Conservation (phyloP, 2,329 filamentous ascomycete genomes). For the Corniculantispora saksenae region DNA sequence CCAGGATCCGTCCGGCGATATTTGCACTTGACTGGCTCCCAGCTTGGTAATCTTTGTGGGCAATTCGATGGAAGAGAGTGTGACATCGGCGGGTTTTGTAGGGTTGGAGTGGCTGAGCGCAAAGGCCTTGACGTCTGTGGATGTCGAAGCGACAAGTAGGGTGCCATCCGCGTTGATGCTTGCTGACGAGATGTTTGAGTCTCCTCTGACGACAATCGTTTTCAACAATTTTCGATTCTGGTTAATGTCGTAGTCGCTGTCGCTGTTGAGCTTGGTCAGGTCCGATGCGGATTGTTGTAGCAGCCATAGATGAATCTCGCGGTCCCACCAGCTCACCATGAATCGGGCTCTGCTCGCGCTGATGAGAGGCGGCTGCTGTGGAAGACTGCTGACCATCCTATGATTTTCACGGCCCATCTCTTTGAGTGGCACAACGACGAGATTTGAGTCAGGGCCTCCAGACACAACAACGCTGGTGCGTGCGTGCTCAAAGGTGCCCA, state of each 20-base stretch:
- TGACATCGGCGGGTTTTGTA: conserved; percentile 59
- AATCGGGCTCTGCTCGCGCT: conserved; percentile 74
- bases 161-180: conserved; percentile 70
- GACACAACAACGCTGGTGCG: conserved; percentile 86
- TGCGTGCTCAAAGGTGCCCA: conserved; percentile 84
- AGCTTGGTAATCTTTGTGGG: conserved; percentile 55
- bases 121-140: conserved; percentile 75
- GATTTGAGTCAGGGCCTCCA: conserved; percentile 85
- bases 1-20: conserved; percentile 73
- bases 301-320: conserved; percentile 82
- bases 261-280: conserved; percentile 43
- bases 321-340: conserved; percentile 89
- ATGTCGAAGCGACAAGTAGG: conserved; percentile 75
- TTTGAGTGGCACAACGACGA: conserved; percentile 75
- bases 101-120: conserved; percentile 57
- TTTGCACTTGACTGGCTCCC: conserved; percentile 69
- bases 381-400: conserved; percentile 78
- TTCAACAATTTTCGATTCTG: conserved; percentile 67
- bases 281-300: conserved; percentile 49
- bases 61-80: conserved; percentile 69
- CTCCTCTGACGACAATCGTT: conserved; percentile 68
- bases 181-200: conserved; percentile 80
- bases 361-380: conserved; percentile 72
- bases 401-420: conserved; percentile 80
- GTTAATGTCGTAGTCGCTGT: conserved; percentile 44